Base-by-base conservation (phyloP, 345 rosid species). In the Salix koriyanagi region DNA sequence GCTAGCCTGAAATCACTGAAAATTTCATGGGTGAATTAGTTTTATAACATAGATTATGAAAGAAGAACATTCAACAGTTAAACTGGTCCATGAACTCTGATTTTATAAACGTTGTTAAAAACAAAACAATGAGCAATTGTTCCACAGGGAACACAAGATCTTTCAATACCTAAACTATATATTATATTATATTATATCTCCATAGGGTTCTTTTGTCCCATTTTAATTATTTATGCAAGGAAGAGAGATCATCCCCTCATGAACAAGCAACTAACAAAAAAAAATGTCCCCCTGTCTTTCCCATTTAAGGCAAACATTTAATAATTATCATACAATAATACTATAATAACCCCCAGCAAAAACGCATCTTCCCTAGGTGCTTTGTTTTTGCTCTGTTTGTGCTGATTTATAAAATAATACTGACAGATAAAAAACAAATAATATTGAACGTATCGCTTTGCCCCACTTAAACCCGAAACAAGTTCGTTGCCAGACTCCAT, bases 251-350 rank as follows among this genome's bases (percentile, higher is more conserved):
- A 36, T 36, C 32, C 34, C 48, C 46, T 36, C 15, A 3, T 4
- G 37, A 48, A 64, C 62, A 65, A 10, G 18, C 62, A 56, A 70
- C 69, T 7, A 42, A 61, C 61, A 25, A 26, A 70, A 50, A 64
- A 64, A 36, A 36, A 61, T 71, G 70, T 77, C 23, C 62, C n/a
- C 41, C 14, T 60, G 69, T 77, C 75, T 70, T 70, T 46, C 70
- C 64, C 15, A 3, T 4, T 18, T 15, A 3, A 7, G 36, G 44
- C 23, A 4, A 1, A 19, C 39, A 30, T 7, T 66, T 30, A 18
- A 30, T 32, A 66, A 30, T 36, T 36, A 36, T 2, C 46, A 11
- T 42, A 11, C 4, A 42, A 11, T 11, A 42, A 42, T 66, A 16
- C 25, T 19, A 5, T 2, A 39, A 18, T n/a, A 28, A 15, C 8